Evolutionary conservation across 768 basidiomycete species (phyloP).

Genomic region (Amanita exitialis): DNA sequence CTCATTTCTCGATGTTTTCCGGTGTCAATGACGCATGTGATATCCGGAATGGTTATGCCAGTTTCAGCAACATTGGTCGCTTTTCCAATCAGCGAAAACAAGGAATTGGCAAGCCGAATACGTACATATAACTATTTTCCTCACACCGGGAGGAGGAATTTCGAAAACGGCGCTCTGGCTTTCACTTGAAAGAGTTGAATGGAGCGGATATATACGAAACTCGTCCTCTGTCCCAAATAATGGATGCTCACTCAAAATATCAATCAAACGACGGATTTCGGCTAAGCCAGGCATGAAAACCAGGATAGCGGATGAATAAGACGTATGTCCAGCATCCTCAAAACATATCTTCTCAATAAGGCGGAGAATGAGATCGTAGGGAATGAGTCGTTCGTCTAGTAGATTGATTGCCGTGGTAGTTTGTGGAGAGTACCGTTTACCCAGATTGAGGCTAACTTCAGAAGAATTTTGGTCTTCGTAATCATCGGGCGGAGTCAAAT

Average conservation of each 20-base stretch:
- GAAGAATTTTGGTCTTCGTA: conserved; percentile 48
- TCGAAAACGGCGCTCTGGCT: conserved; percentile 89
- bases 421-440: conserved; percentile 69
- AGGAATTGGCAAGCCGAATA: conserved; percentile 3
- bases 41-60: conserved; percentile 96
- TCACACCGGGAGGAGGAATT: conserved; percentile 62
- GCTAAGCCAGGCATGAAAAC: conserved; percentile 94
- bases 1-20: conserved; percentile 94
- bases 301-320: conserved; percentile 72
- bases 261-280: conserved; percentile 84
- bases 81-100: conserved; percentile 17
- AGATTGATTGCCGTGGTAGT: conserved; percentile 76
- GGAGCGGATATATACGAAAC: conserved; percentile 78
- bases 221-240: conserved; percentile 49
- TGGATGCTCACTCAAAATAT: conserved; percentile 68
- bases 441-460: conserved; percentile 39
- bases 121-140: conserved; percentile 92
- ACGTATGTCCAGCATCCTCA: conserved; percentile 35
- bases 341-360: conserved; percentile 82
- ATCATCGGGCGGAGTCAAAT: conserved; percentile 46
- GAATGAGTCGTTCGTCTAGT: conserved; percentile 81
- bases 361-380: conserved; percentile 81
- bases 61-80: conserved; percentile 95
- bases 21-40: conserved; percentile 91
- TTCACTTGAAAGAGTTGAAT: conserved; percentile 89